phyloP scores from a whole-genome alignment of 2,329 filamentous ascomycete species.

The Cladosporium phlei region DNA sequence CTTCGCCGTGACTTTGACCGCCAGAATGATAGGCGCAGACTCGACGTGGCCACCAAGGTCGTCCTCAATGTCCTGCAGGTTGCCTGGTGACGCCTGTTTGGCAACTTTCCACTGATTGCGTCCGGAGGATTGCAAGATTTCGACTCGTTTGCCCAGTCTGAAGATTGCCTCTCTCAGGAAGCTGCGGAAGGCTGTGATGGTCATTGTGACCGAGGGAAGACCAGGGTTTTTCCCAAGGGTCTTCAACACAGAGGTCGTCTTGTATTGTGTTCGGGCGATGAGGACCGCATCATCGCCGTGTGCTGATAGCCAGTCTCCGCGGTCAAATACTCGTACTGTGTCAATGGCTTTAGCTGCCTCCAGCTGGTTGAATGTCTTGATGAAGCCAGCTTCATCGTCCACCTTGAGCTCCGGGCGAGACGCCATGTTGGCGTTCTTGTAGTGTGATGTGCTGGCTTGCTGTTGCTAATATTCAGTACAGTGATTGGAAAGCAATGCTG shows the following conservation, averaged over 20 bases:
- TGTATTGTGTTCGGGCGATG: constrained; percentile 83
- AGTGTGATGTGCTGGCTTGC: too few species aligned
- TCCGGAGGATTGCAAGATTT: constrained; percentile 77
- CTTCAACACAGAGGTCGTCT: constrained; percentile 90
- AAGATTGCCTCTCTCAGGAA: constrained; percentile 94
- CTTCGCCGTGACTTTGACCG: constrained; percentile 88
- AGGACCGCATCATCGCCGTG: constrained; percentile 80
- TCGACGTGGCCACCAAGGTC: constrained; percentile 84
- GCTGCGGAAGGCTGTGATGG: constrained; percentile 87
- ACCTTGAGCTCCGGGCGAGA: constrained; percentile 61
- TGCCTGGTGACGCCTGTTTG: constrained; percentile 84
- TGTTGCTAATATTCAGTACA: too few species aligned
- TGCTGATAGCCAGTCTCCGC: constrained; percentile 93
- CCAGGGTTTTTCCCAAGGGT: constrained; percentile 82
- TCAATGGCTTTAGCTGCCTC: constrained; percentile 66
- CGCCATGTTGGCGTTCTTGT: constrained; percentile 48
- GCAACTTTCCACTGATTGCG: constrained; percentile 87
- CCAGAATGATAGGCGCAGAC: constrained; percentile 86
- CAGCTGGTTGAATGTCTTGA: constrained; percentile 90
- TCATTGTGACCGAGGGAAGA: constrained; percentile 91
- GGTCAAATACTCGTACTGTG: constrained; percentile 85
- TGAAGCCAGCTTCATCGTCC: constrained; percentile 95
- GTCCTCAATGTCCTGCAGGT: constrained; percentile 94
- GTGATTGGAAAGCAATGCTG: too few species aligned
- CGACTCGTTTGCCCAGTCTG: constrained; percentile 80